Evolutionary conservation across 2,329 filamentous ascomycete species (phyloP), one percentile per base, ranked within the genome.

Genomic region (Ophiostoma pallidulum): DNA sequence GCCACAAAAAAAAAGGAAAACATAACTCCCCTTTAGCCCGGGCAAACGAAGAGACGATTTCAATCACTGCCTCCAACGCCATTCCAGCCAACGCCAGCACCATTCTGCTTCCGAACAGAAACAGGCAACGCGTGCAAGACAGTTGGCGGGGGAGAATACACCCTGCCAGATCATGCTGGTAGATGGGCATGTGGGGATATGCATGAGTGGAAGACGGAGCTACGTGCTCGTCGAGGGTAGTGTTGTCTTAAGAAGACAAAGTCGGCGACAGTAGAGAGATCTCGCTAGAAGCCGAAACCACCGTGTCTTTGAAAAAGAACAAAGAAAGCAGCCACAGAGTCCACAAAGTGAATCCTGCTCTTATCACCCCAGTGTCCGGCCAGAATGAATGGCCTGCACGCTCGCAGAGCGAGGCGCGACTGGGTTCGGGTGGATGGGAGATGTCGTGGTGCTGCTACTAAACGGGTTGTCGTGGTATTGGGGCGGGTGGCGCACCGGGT

Each of bases 321-420:
- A 35, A 19, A 39, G 39, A 43, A 42, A 29, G 10, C 24, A 47
- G 35, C 35, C 33, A n/a, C n/a, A n/a, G n/a, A n/a, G n/a, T n/a
- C n/a, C n/a, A n/a, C n/a, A n/a, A 43, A 20, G 26, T 12, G 44
- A 41, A 38, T 18, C 31, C 6, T 42, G 29, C 20, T 20, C 24
- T 37, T 22, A 9, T 24, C n/a, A 77, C 31, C 71, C 72, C 49
- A 77, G 60, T 3, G 71, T 71, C 41, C 73, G 70, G 35, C 73
- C 73, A 54, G 70, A 76, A 53, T 74, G 71, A 32, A 79, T 72
- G 26, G 72, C 66, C 55, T 73, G 72, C 33, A 72, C 58, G 36
- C 58, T 66, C 24, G 64, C 53, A 29, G 64, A 60, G 49, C 66
- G 64, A 39, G 66, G 59, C 14, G 63, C 60, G 14, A 62, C 59